A percentile compares a stretch with the other conserved stretches of the same genome.
These are phyloP conservation scores for Dalbergia cochinchinensis DNA, from an alignment of 306 rosid genomes.

Conservation along the genomic window DNA sequence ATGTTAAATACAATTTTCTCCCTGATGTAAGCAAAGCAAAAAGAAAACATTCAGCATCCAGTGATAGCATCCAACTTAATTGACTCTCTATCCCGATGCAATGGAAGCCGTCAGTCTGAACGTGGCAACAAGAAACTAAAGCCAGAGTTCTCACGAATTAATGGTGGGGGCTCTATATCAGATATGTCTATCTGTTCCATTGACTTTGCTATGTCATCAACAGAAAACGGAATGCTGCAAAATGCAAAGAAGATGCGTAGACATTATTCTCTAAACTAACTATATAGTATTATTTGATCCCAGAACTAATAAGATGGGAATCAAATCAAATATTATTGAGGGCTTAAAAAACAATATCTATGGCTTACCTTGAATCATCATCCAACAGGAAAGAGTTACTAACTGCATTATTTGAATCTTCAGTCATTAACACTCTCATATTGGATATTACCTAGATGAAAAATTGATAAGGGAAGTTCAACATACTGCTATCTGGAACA, in stretches of 20 bases:
- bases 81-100: slow-evolving; percentile 13
- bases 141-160: slow-evolving; percentile 63
- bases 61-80: slow-evolving; percentile 6
- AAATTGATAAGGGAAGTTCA: slow-evolving; percentile 42
- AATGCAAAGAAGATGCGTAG: slow-evolving; percentile 38
- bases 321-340: background rate
- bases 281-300: background rate
- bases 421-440: slow-evolving; percentile 73
- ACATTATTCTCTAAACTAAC: too few species aligned
- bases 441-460: slow-evolving; percentile 63
- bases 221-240: slow-evolving; percentile 73
- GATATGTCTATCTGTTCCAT: slow-evolving; percentile 61
- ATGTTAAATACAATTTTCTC: slow-evolving; percentile 44
- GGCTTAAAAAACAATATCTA: slow-evolving; percentile 23
- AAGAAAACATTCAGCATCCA: slow-evolving; percentile 49
- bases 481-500: slow-evolving; percentile 31
- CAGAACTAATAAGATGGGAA: background rate
- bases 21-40: slow-evolving; percentile 28
- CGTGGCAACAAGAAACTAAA: slow-evolving; percentile 70
- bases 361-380: slow-evolving; percentile 67
- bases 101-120: slow-evolving; percentile 49
- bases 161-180: slow-evolving; percentile 63
- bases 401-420: slow-evolving; percentile 71
- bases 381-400: slow-evolving; percentile 73
- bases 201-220: slow-evolving; percentile 71